A percentile compares a stretch with the other conserved stretches of the same genome.
Evolutionary conservation across 306 rosid species (phyloP).

Genomic region (Senna siamea): DNA sequence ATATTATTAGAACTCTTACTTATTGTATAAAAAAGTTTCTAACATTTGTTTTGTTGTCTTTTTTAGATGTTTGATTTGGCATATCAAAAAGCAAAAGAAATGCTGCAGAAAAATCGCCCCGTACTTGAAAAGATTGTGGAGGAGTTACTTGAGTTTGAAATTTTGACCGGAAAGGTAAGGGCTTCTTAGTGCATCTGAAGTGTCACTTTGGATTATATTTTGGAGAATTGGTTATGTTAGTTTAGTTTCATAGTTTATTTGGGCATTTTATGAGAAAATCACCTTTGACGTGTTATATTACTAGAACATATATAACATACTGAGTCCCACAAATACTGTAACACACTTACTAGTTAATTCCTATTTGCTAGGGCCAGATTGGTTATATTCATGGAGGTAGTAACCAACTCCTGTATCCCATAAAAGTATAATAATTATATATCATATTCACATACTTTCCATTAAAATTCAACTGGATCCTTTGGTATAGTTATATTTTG

Average conservation of each 20-base stretch:
- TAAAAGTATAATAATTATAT: slow-evolving; percentile 4
- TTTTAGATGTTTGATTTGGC: slow-evolving; percentile 85
- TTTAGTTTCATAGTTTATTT: not conserved
- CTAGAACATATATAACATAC: too few relatives aligned
- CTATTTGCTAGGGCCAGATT: slow-evolving; percentile 15
- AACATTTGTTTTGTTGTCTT: slow-evolving; percentile 26
- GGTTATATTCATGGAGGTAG: slow-evolving; percentile 16
- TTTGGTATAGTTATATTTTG: slow-evolving; percentile 7
- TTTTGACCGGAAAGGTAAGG: slow-evolving; percentile 84
- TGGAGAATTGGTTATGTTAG: not conserved
- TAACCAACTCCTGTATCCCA: slow-evolving; percentile 12
- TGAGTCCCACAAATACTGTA: slow-evolving; percentile 25
- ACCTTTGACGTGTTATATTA: not conserved
- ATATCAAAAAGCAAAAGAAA: slow-evolving; percentile 78
- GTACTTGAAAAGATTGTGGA: slow-evolving; percentile 89
- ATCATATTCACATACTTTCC: slow-evolving; percentile 8
- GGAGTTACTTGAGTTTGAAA: slow-evolving; percentile 85
- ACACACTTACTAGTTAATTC: slow-evolving; percentile 13
- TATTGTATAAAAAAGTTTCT: slow-evolving; percentile 26
- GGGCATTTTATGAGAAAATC: slow-evolving; percentile 2
- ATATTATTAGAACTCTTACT: slow-evolving; percentile 9
- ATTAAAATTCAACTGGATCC: slow-evolving; percentile 9
- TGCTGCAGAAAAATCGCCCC: slow-evolving; percentile 71
- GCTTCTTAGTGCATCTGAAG: slow-evolving; percentile 20
- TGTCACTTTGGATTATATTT: not conserved